Evolutionary conservation across 768 basidiomycete genomes (phyloP), one percentile per base, ranked within the genome.

Genomic region (Podaxis pistillaris): DNA sequence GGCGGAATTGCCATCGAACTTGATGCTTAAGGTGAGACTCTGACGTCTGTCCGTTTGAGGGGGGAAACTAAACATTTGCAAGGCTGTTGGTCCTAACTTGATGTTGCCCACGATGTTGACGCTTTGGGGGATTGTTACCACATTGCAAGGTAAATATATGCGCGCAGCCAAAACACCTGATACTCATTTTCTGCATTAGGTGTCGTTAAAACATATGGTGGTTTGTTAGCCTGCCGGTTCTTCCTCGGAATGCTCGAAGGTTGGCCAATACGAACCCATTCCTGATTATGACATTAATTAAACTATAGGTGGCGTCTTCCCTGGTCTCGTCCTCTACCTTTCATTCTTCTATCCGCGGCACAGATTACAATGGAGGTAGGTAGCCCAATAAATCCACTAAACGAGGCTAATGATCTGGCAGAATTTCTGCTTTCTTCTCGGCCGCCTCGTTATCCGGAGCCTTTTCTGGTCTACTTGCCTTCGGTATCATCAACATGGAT

Each of bases 381-480:
- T 64, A 19, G 12, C 13, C 22, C 12, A 15, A 8, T 17, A 4
- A n/a, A 30, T 11, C 3, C 9, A 9, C 36, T 19, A n/a, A 58
- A 53, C 61, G 56, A 52, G 76, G 63, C 73, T 58, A 4, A 56
- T 38, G 36, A 22, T 77, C 58, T 67, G 74, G 15, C 65, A 79
- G 78, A 64, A 72, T 84, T 57, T 76, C 80, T 8, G 73, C 75
- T 24, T 83, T 84, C 74, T 83, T 83, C 71, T 80, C 81, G 6
- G 74, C 81, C 0, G 78, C 85, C 2, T 85, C 85, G 0, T 74
- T 87, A 24, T 84, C 88, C 0, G 86, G 86, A 2, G 86, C 86
- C 0, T 88, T 90, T 68, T 87, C 86, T 1, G 89, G 90, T 37
- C 77, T 91, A 3, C 79, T 92, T 24, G 88, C 89, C 0, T 79